Percentiles rank a stretch among this genome's conserved stretches.
phyloP scores from a whole-genome alignment of 1,139 yeast species.

The Suhomyces bokatorum region DNA sequence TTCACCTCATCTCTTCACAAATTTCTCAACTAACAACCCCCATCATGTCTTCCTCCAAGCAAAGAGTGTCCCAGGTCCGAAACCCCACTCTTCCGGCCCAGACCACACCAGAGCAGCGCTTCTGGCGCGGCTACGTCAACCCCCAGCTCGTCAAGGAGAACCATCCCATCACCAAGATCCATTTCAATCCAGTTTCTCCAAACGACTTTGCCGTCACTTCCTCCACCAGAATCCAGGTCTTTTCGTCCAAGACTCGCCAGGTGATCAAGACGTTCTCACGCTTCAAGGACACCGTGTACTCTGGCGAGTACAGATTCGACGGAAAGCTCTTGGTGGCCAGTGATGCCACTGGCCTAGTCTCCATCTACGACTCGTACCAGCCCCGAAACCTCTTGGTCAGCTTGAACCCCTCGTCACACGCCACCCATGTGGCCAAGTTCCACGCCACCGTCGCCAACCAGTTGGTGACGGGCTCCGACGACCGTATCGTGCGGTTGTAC shows the following conservation, averaged over 20 bases:
- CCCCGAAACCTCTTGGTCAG: conserved; percentile 81
- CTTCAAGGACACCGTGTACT: conserved; percentile 86
- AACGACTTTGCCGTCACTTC: conserved; percentile 94
- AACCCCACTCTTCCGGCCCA: conserved; percentile 75
- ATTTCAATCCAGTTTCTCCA: conserved; percentile 84
- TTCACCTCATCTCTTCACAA: conserved; percentile 15
- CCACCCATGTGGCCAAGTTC: conserved; percentile 93
- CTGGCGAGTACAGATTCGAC: conserved; percentile 80
- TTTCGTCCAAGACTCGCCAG: conserved; percentile 89
- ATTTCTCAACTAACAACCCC: conserved; percentile 1
- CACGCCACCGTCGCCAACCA: conserved; percentile 73
- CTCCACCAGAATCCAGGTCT: conserved; percentile 87
- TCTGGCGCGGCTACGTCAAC: conserved; percentile 84
- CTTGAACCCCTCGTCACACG: conserved; percentile 76
- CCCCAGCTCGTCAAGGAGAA: conserved; percentile 93
- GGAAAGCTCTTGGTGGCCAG: conserved; percentile 85
- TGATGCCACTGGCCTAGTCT: conserved; percentile 85
- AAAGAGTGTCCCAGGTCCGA: conserved; percentile 66
- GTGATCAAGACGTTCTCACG: conserved; percentile 86
- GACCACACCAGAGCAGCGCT: conserved; percentile 90
- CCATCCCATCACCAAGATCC: conserved; percentile 83
- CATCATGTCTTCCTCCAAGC: conserved; percentile 78
- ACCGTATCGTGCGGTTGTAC: conserved; percentile 79
- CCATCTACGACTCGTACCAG: conserved; percentile 75
- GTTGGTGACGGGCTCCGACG: conserved; percentile 88